Conservation (phyloP, 208 protist genomes). For the Crithidia acanthocephali region DNA sequence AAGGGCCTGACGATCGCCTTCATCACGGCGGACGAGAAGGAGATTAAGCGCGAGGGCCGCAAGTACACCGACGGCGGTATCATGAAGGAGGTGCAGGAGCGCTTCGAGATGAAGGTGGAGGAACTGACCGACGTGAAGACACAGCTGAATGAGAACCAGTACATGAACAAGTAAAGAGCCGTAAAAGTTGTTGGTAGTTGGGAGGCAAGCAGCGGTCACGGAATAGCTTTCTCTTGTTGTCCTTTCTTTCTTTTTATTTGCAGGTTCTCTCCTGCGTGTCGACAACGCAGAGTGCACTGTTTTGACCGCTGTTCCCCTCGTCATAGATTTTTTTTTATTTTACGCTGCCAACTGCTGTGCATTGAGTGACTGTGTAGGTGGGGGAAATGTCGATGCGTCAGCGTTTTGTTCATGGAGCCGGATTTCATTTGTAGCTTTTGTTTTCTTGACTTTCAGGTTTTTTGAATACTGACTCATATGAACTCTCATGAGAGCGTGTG, state of each 20-base stretch:
- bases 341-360: background rate
- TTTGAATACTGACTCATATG: too few species aligned
- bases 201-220: background rate
- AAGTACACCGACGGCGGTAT: slow-evolving; percentile 91
- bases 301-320: too few species aligned
- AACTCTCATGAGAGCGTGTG: too few species aligned
- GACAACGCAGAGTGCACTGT: too few species aligned
- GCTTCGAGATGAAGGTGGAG: slow-evolving; percentile 98
- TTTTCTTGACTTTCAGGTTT: too few species aligned
- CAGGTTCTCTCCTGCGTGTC: too few species aligned
- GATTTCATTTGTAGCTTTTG: too few species aligned
- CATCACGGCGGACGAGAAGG: slow-evolving; percentile 95
- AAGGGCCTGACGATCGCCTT: slow-evolving; percentile 99
- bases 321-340: too few species aligned
- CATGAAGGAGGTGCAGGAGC: slow-evolving; percentile 96
- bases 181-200: background rate
- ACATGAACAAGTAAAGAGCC: slow-evolving; percentile 86
- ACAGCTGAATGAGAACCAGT: slow-evolving; percentile 91
- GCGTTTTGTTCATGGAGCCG: too few species aligned
- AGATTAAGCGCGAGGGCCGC: slow-evolving; percentile 88
- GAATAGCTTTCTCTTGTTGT: too few species aligned
- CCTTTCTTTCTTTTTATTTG: slow-evolving; percentile 1
- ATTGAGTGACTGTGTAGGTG: too few species aligned
- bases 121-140: slow-evolving; percentile 95
- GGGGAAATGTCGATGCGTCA: too few species aligned